phyloP scores from a whole-genome alignment of 768 basidiomycete genomes.

The Gautieria morchelliformis region DNA sequence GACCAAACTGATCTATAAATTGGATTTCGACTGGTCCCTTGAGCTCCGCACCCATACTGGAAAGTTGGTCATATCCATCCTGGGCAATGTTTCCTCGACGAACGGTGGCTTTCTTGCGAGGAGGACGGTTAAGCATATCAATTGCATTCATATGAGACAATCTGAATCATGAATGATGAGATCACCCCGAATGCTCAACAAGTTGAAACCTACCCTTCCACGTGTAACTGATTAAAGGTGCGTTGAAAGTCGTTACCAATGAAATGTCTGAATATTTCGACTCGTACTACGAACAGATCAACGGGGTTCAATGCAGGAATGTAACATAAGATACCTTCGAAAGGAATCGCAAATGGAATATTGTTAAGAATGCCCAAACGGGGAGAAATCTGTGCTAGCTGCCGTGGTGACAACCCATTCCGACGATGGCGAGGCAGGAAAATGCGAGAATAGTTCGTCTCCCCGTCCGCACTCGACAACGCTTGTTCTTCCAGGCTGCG shows the following conservation, averaged over 20 bases:
- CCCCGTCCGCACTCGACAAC: constrained; percentile 9
- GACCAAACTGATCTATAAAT: constrained; percentile 87
- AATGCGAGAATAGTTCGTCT: background rate
- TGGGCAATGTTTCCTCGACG: constrained; percentile 73
- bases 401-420: constrained; percentile 45
- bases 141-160: background rate
- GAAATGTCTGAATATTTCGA: constrained; percentile 82
- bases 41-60: constrained; percentile 54
- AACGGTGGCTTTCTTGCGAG: constrained; percentile 36
- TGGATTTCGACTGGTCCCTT: constrained; percentile 79
- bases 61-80: constrained; percentile 83
- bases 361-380: constrained; percentile 88
- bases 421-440: background rate
- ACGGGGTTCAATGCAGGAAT: background rate
- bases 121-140: constrained; percentile 15
- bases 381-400: constrained; percentile 68
- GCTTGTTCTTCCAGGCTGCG: constrained; percentile 55
- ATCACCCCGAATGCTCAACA: background rate
- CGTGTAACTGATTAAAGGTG: constrained; percentile 14
- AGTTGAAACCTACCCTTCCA: background rate
- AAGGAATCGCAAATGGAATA: constrained; percentile 92
- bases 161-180: background rate
- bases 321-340: constrained; percentile 37
- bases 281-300: constrained; percentile 35
- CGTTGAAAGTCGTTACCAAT: constrained; percentile 47